Evolutionary conservation across 2,329 filamentous ascomycete species (phyloP).

Genomic region (Aspergillus neoniger): DNA sequence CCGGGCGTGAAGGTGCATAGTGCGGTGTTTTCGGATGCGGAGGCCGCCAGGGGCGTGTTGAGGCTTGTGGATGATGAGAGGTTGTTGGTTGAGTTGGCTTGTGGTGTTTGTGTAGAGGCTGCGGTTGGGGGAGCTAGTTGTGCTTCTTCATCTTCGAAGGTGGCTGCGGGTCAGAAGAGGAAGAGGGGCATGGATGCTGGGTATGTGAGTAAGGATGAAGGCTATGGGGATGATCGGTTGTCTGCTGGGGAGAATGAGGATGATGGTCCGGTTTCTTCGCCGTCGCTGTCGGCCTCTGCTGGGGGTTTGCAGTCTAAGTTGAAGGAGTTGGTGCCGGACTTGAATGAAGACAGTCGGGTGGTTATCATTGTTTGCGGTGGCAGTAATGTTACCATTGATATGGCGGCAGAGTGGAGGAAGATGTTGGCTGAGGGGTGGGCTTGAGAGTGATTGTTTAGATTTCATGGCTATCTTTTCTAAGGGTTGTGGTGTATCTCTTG

Average conservation of each 20-base stretch:
- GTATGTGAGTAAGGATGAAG: constrained; percentile 30
- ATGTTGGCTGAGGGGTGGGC: constrained; percentile 45
- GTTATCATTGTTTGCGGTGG: constrained; percentile 86
- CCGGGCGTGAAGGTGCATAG: constrained; percentile 56
- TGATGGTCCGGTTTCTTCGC: constrained; percentile 5
- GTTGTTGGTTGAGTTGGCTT: constrained; percentile 79
- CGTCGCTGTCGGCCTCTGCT: constrained; percentile 5
- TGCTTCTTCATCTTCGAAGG: constrained; percentile 6
- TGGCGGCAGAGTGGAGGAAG: constrained; percentile 61
- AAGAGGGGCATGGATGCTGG: constrained; percentile 23
- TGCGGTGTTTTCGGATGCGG: constrained; percentile 69
- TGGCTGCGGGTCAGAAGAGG: constrained; percentile 29
- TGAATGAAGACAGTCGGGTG: constrained; percentile 68
- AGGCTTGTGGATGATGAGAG: constrained; percentile 79
- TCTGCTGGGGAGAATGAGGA: constrained; percentile 33
- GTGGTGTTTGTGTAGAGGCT: constrained; percentile 72
- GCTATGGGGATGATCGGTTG: constrained; percentile 39
- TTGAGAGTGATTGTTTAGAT: constrained; percentile 17
- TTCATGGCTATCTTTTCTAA: background rate
- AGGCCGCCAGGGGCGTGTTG: constrained; percentile 76
- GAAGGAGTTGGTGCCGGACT: constrained; percentile 62
- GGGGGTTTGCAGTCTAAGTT: constrained; percentile 47
- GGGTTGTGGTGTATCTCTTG: background rate
- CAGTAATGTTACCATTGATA: constrained; percentile 64
- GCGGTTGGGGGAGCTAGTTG: constrained; percentile 38